phyloP scores from a whole-genome alignment of 2,329 filamentous ascomycete genomes.

The Venturia pyrina region DNA sequence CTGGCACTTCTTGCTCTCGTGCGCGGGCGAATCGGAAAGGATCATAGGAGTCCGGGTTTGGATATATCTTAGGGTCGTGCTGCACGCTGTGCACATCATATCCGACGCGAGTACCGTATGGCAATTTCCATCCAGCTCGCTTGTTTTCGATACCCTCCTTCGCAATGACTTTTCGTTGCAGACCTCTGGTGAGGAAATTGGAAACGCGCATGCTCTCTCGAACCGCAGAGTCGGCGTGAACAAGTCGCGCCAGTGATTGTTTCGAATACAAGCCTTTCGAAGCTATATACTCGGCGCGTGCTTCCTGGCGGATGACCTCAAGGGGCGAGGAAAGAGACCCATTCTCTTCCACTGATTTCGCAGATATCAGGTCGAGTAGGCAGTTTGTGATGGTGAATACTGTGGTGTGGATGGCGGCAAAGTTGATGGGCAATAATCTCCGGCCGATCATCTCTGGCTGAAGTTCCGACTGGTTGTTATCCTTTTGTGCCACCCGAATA shows the following conservation, averaged over 20 bases:
- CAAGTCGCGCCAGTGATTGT: neutral
- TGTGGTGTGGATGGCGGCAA: conserved; percentile 31
- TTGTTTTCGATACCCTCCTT: conserved; percentile 23
- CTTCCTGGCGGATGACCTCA: conserved; percentile 7
- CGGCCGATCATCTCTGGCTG: conserved; percentile 24
- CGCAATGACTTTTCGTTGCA: conserved; percentile 27
- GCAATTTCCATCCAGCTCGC: conserved; percentile 16
- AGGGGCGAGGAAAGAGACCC: neutral
- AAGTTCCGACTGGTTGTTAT: conserved; percentile 21
- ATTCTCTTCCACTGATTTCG: neutral
- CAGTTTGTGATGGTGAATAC: conserved; percentile 30
- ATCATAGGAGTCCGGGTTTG: conserved; percentile 2
- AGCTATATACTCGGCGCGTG: neutral
- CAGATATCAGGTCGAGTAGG: conserved; percentile 25
- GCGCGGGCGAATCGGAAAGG: conserved; percentile 12
- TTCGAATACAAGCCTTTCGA: neutral
- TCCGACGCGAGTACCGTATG: conserved; percentile 26
- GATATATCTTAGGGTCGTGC: conserved; percentile 13
- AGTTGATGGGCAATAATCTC: conserved; percentile 25
- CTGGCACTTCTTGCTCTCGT: neutral
- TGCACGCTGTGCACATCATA: neutral
- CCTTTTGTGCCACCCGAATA: conserved; percentile 26
- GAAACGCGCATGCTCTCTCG: conserved; percentile 13
- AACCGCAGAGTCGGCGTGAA: conserved; percentile 12
- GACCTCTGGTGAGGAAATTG: conserved; percentile 17